Base-by-base conservation (phyloP, 139 green algal genomes). In the Chlamydomonas sp. region DNA sequence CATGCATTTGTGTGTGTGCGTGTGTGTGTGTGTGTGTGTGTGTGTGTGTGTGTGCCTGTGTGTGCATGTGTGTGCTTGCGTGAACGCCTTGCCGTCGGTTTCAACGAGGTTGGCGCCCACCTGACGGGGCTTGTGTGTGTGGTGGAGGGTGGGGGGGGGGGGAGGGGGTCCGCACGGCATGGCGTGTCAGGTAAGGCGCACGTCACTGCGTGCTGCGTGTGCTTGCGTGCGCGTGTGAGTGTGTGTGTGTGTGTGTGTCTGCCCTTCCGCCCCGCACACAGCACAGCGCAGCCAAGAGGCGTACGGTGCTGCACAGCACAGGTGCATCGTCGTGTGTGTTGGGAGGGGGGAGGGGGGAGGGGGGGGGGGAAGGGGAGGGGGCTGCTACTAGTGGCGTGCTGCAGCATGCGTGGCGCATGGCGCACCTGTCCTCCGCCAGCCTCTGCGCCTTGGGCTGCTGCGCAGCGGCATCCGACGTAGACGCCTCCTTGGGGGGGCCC, bases 41-140 rank as follows among this genome's bases (percentile, higher is more conserved):
- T 54, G 20, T 54, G 43, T 26, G 20, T 54, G 43, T 54, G 43
- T 54, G 43, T 54, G 16, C 43, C 16, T 54, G 43, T 26, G 43
- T 54, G 43, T 54, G 43, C 43, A 13, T n/a, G n/a, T n/a, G n/a
- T n/a, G n/a, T n/a, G n/a, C 88, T 58, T 95, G 89, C 0, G 85
- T 90, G 84, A 86, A 94, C 0, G 72, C 67, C 70, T 95, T 95
- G 57, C 84, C 88, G 34, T 89, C 80, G 1, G 76, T 43, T 62
- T 92, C 78, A n/a, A 90, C 66, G 0, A 81, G 26, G 54, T 64
- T 64, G 22, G 54, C 54, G 34, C 54, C 54, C 22, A 64, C 54
- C 16, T 13, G 20, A 54, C 43, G 20, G 20, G 43, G 20, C 43
- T 20, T 54, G 20, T 54, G 20, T 54, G 43, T 54, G 43, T 26